Evolutionary conservation across 176 grass and related monocot species (phyloP), one percentile per base, ranked within the genome.

Genomic region (Cenchrus purpureus): DNA sequence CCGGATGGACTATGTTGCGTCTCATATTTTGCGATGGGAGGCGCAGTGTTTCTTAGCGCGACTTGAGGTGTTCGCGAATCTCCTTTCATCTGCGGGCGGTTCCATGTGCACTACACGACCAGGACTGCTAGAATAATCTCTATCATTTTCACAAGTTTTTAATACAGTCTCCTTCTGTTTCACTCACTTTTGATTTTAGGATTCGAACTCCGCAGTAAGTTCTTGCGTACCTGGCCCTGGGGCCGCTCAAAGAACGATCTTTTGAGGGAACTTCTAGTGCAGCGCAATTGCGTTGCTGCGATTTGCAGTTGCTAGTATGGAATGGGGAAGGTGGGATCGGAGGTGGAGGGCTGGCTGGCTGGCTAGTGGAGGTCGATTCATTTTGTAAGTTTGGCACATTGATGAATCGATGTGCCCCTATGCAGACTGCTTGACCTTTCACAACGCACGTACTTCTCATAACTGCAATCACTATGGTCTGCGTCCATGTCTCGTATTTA

Each of bases 221-320:
- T 49, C 10, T 19, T 1, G 20, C 50, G 45, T 29, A 20, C 61
- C 61, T n/a, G 16, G 55, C 19, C 66, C 57, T 62, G 31, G 14
- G 57, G 84, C 68, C 65, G 57, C 74, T 12, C 3, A 32, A 40
- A 81, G 81, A 64, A 45, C 22, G 34, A 48, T 65, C 4, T 10
- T 76, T 68, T 29, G 10, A 31, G 11, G 25, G 12, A n/a, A 0
- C 1, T 74, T 55, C 17, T 34, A 19, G 3, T 12, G 28, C 50
- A 19, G 59, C 4, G n/a, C 59, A 28, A 20, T 62, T 62, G n/a
- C n/a, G 11, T 60, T 42, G 28, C 17, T 59, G 19, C 57, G 17
- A 59, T 59, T 8, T 57, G 61, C 34, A 44, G 0, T 25, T 25
- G 25, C 25, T 25, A 25, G 25, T 25, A 25, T 25, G 25, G 25